phyloP scores from a whole-genome alignment of 202 grass and related monocot genomes.

The Hordeum pubiflorum region DNA sequence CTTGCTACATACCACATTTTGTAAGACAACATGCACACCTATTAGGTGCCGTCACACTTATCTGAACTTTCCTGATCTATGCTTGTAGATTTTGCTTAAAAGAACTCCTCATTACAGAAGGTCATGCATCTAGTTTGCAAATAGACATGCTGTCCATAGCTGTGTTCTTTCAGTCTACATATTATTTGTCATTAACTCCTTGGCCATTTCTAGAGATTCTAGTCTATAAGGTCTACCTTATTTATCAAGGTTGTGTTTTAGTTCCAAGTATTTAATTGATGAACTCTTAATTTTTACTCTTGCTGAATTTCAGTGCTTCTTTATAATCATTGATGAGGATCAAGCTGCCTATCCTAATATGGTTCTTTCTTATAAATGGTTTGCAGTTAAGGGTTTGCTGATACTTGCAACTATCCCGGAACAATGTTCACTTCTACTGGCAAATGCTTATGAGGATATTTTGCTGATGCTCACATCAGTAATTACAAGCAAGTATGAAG shows the following conservation, averaged over 20 bases:
- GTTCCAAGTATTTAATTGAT: background rate
- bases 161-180: background rate
- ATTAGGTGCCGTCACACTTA: background rate
- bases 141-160: background rate
- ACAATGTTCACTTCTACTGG: slow-evolving; percentile 45
- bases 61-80: slow-evolving; percentile 7
- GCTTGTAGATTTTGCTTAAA: background rate
- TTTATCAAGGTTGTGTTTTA: background rate
- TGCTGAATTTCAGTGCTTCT: background rate
- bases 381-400: slow-evolving; percentile 71
- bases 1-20: slow-evolving; percentile 8
- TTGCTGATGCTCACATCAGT: slow-evolving; percentile 51
- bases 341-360: slow-evolving; percentile 18
- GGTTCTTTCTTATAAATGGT: slow-evolving; percentile 34
- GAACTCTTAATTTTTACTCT: background rate
- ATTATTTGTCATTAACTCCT: background rate
- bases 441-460: slow-evolving; percentile 53
- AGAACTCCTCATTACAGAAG: background rate
- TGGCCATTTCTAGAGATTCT: background rate
- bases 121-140: background rate
- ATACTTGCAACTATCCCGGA: slow-evolving; percentile 73
- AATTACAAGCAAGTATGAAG: slow-evolving; percentile 44
- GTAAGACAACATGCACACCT: background rate
- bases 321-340: background rate
- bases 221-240: background rate